Evolutionary conservation across 306 rosid species (phyloP).

Genomic region (Sechiopsis laciniata): DNA sequence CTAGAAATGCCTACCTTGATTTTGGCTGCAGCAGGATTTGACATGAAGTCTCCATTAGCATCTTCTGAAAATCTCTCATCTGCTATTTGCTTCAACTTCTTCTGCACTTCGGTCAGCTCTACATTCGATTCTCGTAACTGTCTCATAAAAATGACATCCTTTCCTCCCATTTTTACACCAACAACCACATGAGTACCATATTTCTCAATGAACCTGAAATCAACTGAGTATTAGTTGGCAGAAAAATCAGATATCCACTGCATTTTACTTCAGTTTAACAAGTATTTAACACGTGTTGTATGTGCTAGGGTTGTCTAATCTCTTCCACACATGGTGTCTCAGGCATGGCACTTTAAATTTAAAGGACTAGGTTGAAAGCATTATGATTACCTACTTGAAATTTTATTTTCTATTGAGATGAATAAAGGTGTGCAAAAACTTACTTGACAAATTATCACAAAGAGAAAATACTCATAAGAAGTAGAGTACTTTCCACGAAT

Average conservation of each 20-base stretch:
- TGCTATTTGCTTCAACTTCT: conserved; percentile 60
- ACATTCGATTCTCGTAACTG: conserved; percentile 56
- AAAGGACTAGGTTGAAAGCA: too few relatives aligned
- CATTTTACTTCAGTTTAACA: too few relatives aligned
- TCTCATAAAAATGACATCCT: conserved; percentile 69
- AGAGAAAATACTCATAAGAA: background rate
- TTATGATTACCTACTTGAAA: too few relatives aligned
- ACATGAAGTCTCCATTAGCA: conserved; percentile 30
- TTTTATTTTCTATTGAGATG: too few relatives aligned
- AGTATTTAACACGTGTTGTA: background rate
- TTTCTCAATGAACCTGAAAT: conserved; percentile 76
- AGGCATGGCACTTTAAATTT: background rate
- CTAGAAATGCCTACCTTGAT: conserved; percentile 32
- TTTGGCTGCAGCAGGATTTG: conserved; percentile 37
- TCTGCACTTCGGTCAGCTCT: conserved; percentile 58
- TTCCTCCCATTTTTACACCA: conserved; percentile 96
- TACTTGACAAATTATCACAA: too few relatives aligned
- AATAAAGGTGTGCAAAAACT: too few relatives aligned
- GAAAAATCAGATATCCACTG: too few relatives aligned
- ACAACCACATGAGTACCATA: conserved; percentile 85
- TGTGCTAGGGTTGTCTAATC: background rate
- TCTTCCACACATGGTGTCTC: background rate
- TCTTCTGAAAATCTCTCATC: conserved; percentile 59
- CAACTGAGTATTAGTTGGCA: background rate
- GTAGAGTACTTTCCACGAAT: background rate